Conservation (phyloP, 129 eudicot species). For the Chrysanthemum seticuspe region DNA sequence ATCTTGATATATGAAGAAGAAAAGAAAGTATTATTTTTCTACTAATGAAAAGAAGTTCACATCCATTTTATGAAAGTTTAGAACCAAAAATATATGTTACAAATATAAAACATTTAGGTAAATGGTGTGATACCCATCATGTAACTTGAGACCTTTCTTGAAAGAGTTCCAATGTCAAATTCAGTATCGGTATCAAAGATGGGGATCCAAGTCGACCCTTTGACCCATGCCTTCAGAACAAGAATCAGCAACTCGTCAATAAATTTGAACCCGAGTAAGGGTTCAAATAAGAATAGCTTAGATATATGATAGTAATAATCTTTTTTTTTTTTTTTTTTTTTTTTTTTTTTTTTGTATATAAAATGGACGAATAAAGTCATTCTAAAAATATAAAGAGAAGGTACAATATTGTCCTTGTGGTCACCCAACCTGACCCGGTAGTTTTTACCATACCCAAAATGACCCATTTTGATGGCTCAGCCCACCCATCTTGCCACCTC, state of each 20-base stretch:
- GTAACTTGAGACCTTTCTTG: constrained; percentile 77
- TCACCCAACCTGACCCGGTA: too few relatives aligned
- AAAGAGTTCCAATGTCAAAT: constrained; percentile 66
- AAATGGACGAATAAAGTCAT: too few relatives aligned
- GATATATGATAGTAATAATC: not conserved
- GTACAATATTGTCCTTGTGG: too few relatives aligned
- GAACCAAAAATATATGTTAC: not conserved
- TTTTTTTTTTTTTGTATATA: too few relatives aligned
- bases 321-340: too few relatives aligned
- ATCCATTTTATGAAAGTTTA: too few relatives aligned
- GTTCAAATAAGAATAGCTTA: not conserved
- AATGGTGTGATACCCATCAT: constrained; percentile 67
- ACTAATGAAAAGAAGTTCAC: too few relatives aligned
- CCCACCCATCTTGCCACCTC: too few relatives aligned
- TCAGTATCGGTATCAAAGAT: constrained; percentile 71
- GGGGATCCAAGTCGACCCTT: constrained; percentile 95
- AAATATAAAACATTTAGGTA: constrained; percentile 13
- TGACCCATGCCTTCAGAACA: constrained; percentile 88
- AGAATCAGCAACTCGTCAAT: constrained; percentile 7
- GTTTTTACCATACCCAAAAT: too few relatives aligned
- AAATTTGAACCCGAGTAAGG: not conserved
- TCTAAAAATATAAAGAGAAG: too few relatives aligned
- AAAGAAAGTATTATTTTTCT: too few relatives aligned
- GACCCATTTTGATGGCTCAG: too few relatives aligned
- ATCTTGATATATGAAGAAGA: not conserved